Base-by-base conservation (phyloP, 495 filamentous ascomycete genomes). In the Articulospora tetracladia region DNA sequence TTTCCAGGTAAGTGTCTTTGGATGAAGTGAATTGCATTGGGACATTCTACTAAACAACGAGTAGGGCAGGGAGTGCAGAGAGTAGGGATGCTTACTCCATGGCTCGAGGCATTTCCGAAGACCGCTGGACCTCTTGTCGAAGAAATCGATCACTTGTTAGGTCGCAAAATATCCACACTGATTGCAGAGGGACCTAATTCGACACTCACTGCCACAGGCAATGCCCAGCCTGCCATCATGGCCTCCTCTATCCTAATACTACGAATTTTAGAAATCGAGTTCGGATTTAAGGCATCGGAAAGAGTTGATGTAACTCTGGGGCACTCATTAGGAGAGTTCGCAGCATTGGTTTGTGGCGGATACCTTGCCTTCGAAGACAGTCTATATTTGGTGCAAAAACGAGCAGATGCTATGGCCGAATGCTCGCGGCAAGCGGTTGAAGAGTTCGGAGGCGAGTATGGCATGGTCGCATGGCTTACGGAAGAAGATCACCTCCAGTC, bases 201-300 rank as follows among this genome's bases (percentile, higher is more conserved):
- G 22, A 76, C 76, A 20, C 81, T 98, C 58, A 93, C 90, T 36
- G 80, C 83, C 51, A 97, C 94, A 13, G 84, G 87, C 59, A 91
- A 96, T 68, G 88, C 94, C 11, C 94, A 98, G 72, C 94, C 94
- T 0, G 93, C 94, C 50, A 94, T 98, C 71, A 93, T 98, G 88
- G 90, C 93, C 15, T 91, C 91, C 4, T 95, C 90, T 24, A 83
- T 98, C 66, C 77, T 96, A 24, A 96, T 97, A 62, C 83, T 97
- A 32, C 87, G 91, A 50, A 88, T 98, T 57, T 81, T 98, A 53
- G 91, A 98, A 72, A 71, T 83, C 32, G 88, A 96, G 49, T 97
- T 92, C 64, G 86, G 80, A 15, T 96, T 98, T 72, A 74, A 85
- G 47, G 81, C 83, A 8, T 70, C 74, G 10, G 83, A 89, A 28